phyloP scores from a whole-genome alignment of 2,329 filamentous ascomycete genomes.

The Diaporthe sp. region DNA sequence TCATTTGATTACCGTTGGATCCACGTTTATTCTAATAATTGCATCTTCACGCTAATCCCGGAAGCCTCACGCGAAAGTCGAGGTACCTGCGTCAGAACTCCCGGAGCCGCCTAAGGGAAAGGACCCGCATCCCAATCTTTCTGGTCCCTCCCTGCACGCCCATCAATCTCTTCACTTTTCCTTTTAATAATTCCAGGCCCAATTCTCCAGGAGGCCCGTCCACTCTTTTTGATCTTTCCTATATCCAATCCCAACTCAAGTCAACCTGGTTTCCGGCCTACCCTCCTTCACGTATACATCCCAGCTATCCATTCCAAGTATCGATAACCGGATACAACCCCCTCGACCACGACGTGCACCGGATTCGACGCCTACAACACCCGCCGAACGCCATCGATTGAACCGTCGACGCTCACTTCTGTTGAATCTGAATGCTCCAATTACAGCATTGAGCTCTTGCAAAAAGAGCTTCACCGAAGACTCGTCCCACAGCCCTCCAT shows the following conservation, averaged over 20 bases:
- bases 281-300: conserved; percentile 38
- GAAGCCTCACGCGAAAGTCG: conserved; percentile 41
- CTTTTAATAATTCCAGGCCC: conserved; percentile 44
- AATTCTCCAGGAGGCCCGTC: conserved; percentile 40
- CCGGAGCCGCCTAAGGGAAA: conserved; percentile 42
- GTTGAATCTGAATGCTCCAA: conserved; percentile 40
- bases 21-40: conserved; percentile 43
- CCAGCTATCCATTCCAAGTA: conserved; percentile 31
- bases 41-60: conserved; percentile 43
- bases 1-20: conserved; percentile 43
- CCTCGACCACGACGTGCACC: conserved; percentile 25
- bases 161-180: conserved; percentile 43
- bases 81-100: conserved; percentile 42
- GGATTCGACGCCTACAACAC: conserved; percentile 15
- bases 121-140: conserved; percentile 44
- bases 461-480: conserved; percentile 42
- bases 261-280: conserved; percentile 39
- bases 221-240: conserved; percentile 43
- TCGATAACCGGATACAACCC: conserved; percentile 25
- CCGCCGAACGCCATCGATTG: conserved; percentile 28
- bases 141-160: conserved; percentile 43
- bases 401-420: conserved; percentile 32
- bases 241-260: conserved; percentile 38
- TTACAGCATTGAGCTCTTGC: conserved; percentile 41
- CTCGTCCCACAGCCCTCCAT: conserved; percentile 40